Conservation (phyloP, 2,329 filamentous ascomycete species). For the Laburnicola sp. region DNA sequence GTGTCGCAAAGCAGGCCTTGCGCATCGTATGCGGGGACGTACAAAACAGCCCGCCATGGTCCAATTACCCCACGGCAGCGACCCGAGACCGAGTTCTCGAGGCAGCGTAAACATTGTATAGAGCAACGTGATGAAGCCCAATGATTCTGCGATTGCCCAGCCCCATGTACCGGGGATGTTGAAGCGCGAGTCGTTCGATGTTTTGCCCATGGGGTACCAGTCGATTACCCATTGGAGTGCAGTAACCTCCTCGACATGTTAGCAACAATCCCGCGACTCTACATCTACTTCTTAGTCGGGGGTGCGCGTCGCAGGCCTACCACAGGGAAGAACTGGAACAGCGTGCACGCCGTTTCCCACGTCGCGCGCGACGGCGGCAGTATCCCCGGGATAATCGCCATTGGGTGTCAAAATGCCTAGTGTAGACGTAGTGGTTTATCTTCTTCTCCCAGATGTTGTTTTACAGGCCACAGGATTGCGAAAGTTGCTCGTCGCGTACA, state of each 20-base stretch:
- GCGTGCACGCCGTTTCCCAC: slow-evolving; percentile 51
- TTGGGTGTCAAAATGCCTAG: slow-evolving; percentile 16
- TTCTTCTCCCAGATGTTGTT: too few relatives aligned
- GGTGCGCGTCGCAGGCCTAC: slow-evolving; percentile 37
- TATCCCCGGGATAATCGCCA: slow-evolving; percentile 50
- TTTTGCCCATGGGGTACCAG: slow-evolving; percentile 93
- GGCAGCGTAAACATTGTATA: slow-evolving; percentile 78
- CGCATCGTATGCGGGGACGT: slow-evolving; percentile 26
- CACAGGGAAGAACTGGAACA: slow-evolving; percentile 56
- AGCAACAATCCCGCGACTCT: slow-evolving; percentile 4
- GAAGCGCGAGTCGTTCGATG: slow-evolving; percentile 70
- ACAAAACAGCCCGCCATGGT: slow-evolving; percentile 70
- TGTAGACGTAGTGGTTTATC: neutral
- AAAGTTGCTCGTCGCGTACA: neutral
- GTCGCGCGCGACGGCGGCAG: slow-evolving; percentile 56
- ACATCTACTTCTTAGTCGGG: neutral
- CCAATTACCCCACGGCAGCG: slow-evolving; percentile 75
- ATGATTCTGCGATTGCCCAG: slow-evolving; percentile 87
- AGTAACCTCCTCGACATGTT: slow-evolving; percentile 60
- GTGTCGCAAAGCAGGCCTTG: slow-evolving; percentile 32
- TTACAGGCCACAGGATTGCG: too few relatives aligned
- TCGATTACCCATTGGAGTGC: slow-evolving; percentile 70
- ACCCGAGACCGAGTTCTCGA: slow-evolving; percentile 56
- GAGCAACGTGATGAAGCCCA: slow-evolving; percentile 74
- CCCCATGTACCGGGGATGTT: slow-evolving; percentile 88